Evolutionary conservation across 2,329 filamentous ascomycete species (phyloP), one percentile per base, ranked within the genome.

Genomic region (Stagonosporopsis cucurbitacearum): DNA sequence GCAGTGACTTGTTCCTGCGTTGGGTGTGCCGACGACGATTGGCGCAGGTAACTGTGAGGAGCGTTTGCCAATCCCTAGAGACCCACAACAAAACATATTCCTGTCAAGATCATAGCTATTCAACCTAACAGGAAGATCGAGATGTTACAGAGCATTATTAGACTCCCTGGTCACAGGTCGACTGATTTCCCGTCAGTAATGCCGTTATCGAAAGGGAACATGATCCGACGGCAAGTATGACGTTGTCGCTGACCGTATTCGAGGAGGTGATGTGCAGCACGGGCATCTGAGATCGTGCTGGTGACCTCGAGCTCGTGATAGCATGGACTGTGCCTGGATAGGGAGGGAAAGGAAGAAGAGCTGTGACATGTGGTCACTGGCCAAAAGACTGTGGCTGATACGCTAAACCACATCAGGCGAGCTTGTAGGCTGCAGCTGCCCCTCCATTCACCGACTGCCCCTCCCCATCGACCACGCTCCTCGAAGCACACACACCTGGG

Each of bases 351-450:
- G n/a, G n/a, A n/a, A n/a, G n/a, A n/a, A 35, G 47, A 32, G 41
- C 42, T 20, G 41, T 50, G 46, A 50, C 42, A 42, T 51, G 2
- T n/a, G n/a, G n/a, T n/a, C n/a, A n/a, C n/a, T 11, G 35, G 35
- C 12, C 19, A 17, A 20, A 17, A 37, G 17, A 37, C n/a, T 22
- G 42, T 46, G 44, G 51, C 44, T 36, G 30, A 35, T 19, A 33
- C 47, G n/a, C 28, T 33, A 44, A 44, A 30, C 28, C 12, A 28
- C 20, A 50, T 43, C 28, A 22, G 11, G 25, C 36, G 35, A 19
- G 35, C 35, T 20, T 19, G 32, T 42, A 45, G 46, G 47, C 30
- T 32, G 12, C 53, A 56, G 53, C 46, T 47, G 53, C 51, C 53
- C 53, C 47, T 51, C 53, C 32, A 48, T 43, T 43, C 47, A 42